These are phyloP conservation scores for Nowakowskiella sp. DNA, from an alignment of 192 early-diverging fungal genomes.

Conservation along the genomic window DNA sequence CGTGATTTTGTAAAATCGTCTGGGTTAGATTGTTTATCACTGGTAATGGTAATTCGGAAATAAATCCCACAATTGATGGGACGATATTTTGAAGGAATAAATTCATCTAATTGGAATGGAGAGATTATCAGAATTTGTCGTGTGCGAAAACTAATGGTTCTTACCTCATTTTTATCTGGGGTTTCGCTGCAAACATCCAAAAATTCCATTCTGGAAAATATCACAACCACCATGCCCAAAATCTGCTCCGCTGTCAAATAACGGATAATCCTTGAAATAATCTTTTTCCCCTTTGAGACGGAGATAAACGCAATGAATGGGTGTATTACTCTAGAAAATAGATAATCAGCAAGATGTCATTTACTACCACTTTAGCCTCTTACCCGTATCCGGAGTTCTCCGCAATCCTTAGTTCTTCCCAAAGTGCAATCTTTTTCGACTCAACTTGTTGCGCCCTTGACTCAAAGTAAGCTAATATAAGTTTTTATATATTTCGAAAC, in stretches of 20 bases:
- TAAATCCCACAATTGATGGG: conserved; percentile 69
- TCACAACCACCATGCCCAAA: conserved; percentile 59
- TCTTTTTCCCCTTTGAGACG: conserved; percentile 79
- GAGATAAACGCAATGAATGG: conserved; percentile 81
- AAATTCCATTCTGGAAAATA: conserved; percentile 38
- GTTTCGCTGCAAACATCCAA: conserved; percentile 47
- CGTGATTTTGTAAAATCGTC: conserved; percentile 83
- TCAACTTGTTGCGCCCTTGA: conserved; percentile 29
- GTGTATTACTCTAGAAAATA: conserved; percentile 45
- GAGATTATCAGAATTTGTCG: conserved; percentile 7
- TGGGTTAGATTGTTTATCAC: conserved; percentile 73
- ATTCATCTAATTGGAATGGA: conserved; percentile 64
- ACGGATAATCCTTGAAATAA: conserved; percentile 76
- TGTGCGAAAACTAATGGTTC: neutral
- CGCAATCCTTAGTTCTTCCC: conserved; percentile 50
- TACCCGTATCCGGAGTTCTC: conserved; percentile 56
- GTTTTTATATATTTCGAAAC: neutral
- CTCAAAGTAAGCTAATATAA: neutral
- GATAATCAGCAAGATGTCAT: neutral
- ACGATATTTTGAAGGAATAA: conserved; percentile 84
- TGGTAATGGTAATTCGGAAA: conserved; percentile 75
- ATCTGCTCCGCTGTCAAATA: conserved; percentile 71
- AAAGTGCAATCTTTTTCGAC: conserved; percentile 44
- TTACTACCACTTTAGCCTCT: conserved; percentile 3
- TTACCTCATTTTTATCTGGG: neutral